Percentiles rank a stretch among this genome's conserved stretches.
Evolutionary conservation across 306 rosid genomes (phyloP).

Genomic region (Trifolium repens): DNA sequence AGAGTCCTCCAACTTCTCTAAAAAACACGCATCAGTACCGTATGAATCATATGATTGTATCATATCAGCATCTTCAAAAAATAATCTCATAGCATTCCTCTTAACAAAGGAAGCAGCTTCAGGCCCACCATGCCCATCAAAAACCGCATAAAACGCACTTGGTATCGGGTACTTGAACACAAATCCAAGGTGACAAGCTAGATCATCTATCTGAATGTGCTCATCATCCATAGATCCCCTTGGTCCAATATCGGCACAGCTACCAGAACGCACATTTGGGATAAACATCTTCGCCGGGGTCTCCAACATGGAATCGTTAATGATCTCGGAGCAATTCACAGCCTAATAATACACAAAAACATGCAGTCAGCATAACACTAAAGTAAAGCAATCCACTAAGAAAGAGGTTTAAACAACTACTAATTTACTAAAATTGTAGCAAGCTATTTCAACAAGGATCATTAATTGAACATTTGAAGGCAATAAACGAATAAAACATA

Average conservation of each 20-base stretch:
- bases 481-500: slow-evolving; percentile 17
- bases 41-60: slow-evolving; percentile 56
- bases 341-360: slow-evolving; percentile 55
- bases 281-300: slow-evolving; percentile 52
- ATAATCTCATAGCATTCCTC: slow-evolving; percentile 75
- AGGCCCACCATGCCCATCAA: slow-evolving; percentile 97
- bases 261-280: slow-evolving; percentile 80
- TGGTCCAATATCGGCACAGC: slow-evolving; percentile 74
- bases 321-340: slow-evolving; percentile 58
- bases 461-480: background rate
- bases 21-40: slow-evolving; percentile 58
- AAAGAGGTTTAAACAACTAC: background rate
- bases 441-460: background rate
- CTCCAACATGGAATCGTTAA: slow-evolving; percentile 53
- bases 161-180: slow-evolving; percentile 57
- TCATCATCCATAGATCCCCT: slow-evolving; percentile 88
- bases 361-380: slow-evolving; percentile 19
- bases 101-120: slow-evolving; percentile 83
- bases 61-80: slow-evolving; percentile 74
- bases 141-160: slow-evolving; percentile 83
- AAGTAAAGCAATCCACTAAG: background rate
- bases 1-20: slow-evolving; percentile 68
- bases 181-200: slow-evolving; percentile 68
- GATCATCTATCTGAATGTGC: slow-evolving; percentile 79
- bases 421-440: background rate